A percentile compares a stretch with the other conserved stretches of the same genome.
These are phyloP conservation scores for Podaxis sp. DNA, from an alignment of 768 basidiomycete species.

Conservation along the genomic window DNA sequence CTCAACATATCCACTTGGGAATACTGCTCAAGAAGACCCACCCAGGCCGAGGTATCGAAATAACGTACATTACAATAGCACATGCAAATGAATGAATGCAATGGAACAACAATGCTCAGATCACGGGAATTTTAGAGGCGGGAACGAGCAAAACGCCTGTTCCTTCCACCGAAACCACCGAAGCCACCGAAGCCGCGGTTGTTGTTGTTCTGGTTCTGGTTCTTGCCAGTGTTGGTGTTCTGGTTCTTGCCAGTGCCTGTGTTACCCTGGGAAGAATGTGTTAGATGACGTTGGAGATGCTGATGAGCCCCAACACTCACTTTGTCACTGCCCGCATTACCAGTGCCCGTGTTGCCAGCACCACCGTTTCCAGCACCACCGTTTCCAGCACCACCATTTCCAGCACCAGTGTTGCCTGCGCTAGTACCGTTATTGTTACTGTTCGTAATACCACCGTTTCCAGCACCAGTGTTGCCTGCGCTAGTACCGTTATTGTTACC, in stretches of 20 bases:
- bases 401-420: constrained; percentile 8
- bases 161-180: not conserved
- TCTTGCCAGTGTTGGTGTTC: not conserved
- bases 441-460: not conserved
- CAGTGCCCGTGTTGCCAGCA: not conserved
- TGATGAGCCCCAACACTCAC: not conserved
- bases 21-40: constrained; percentile 1
- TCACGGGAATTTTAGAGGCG: not conserved
- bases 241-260: constrained; percentile 5
- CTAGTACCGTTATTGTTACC: not conserved
- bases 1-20: constrained; percentile 3
- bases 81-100: not conserved
- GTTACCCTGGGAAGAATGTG: not conserved
- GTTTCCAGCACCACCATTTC: constrained; percentile 8
- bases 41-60: not conserved
- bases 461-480: not conserved
- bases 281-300: not conserved
- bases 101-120: not conserved
- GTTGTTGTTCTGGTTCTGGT: not conserved
- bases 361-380: constrained; percentile 9
- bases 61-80: constrained; percentile 1
- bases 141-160: constrained; percentile 9
- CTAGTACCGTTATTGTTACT: too few relatives aligned
- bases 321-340: constrained; percentile 4
- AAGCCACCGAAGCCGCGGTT: not conserved